phyloP scores from a whole-genome alignment of 768 basidiomycete genomes.

The Kwoniella sp. region DNA sequence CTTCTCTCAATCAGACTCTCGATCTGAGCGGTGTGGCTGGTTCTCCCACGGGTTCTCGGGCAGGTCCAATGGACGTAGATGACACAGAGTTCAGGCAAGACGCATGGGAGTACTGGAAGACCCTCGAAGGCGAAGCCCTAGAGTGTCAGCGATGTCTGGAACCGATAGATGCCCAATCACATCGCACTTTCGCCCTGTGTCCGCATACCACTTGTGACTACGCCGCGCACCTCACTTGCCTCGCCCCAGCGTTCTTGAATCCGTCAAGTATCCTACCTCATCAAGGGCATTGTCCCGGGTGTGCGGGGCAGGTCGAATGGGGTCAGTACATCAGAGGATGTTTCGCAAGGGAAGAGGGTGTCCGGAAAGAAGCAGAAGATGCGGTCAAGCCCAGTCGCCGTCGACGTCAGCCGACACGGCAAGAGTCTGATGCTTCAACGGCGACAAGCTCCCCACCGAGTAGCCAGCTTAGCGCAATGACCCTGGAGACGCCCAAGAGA shows the following conservation, averaged over 20 bases:
- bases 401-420: too few relatives aligned
- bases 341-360: conserved; percentile 41
- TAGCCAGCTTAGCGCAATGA: not conserved
- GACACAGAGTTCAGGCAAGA: conserved; percentile 30
- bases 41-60: conserved; percentile 19
- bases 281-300: conserved; percentile 44
- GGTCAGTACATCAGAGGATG: conserved; percentile 47
- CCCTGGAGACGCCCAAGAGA: conserved; percentile 6
- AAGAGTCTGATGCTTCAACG: not conserved
- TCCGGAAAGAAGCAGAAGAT: conserved; percentile 18
- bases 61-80: conserved; percentile 45
- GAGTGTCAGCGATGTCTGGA: conserved; percentile 22
- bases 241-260: conserved; percentile 34
- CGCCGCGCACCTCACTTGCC: conserved; percentile 42
- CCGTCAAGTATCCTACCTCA: conserved; percentile 40
- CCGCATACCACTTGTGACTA: conserved; percentile 14
- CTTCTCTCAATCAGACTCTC: conserved; percentile 15
- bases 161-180: conserved; percentile 32
- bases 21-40: conserved; percentile 47
- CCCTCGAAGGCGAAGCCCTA: not conserved
- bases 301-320: conserved; percentile 38
- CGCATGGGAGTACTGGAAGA: conserved; percentile 38
- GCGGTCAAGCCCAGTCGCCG: conserved; percentile 3
- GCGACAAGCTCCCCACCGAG: not conserved
- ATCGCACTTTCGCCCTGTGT: conserved; percentile 46